Base-by-base conservation (phyloP, 768 basidiomycete genomes). In the Mycena venus region DNA sequence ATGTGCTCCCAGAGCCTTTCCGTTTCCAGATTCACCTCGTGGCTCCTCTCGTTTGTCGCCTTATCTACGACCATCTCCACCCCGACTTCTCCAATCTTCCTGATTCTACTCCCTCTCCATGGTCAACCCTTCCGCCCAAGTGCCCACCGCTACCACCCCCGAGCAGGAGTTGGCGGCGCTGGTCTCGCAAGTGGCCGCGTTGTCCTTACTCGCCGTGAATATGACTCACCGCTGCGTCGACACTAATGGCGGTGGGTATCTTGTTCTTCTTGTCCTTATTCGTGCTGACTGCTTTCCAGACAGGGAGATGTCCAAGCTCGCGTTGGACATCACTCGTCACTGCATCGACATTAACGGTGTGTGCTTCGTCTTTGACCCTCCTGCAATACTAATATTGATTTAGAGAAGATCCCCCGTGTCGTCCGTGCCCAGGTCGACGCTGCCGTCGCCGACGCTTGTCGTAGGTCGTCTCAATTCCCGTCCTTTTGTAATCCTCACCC, bases 91-190 rank as follows among this genome's bases (percentile, higher is more conserved):
- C 42, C 19, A 19, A 9, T 44, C 32, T 19, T 2, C 12, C 53
- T 31, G 15, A 10, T 51, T 27, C 53, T 14, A 15, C 23, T 23
- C 7, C 36, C 42, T 9, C 42, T 44, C 34, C 34, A 60, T 60
- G 36, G 36, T n/a, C 36, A 38, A 36, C 58, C 10, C 36, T 25
- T 36, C 32, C 36, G 21, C 34, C 36, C 58, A 14, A 8, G 42
- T 44, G 10, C 10, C 38, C 60, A 63, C 23, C 47, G 34, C 60
- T 17, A 8, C 38, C 60, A 62, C 44, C 51, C 49, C 69, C 19
- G 49, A 40, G 1, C 15, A 60, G 25, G 59, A 69, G 69, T 5
- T 70, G 69, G 69, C 23, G 29, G 59, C 49, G 32, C 19, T 70
- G 34, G 11, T 70, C 32, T 27, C 60, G 11, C 32, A 62, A 23